A percentile compares a stretch with the other conserved stretches of the same genome.
phyloP scores from a whole-genome alignment of 768 basidiomycete genomes.

The Amanita polypyramis region DNA sequence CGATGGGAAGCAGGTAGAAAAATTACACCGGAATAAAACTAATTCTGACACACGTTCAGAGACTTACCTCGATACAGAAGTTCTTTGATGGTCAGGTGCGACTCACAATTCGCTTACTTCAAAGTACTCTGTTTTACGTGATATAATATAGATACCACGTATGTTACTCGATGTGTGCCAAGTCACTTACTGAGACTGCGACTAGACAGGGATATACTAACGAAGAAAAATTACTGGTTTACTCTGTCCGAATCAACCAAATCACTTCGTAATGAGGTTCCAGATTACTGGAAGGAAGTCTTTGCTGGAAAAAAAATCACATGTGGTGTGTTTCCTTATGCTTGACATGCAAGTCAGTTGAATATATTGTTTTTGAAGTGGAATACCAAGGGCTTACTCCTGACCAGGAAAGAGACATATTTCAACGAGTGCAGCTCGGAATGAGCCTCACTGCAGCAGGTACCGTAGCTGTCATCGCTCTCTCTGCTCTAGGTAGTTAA shows the following conservation, averaged over 20 bases:
- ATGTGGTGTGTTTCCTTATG: conserved; percentile 38
- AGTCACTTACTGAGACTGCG: neutral
- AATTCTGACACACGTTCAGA: conserved; percentile 21
- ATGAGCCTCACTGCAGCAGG: conserved; percentile 67
- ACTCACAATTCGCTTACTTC: conserved; percentile 15
- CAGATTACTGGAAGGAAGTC: conserved; percentile 34
- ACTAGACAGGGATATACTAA: conserved; percentile 44
- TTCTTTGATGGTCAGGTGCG: conserved; percentile 68
- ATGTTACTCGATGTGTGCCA: conserved; percentile 5
- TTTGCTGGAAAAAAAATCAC: conserved; percentile 53
- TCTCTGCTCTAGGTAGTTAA: neutral
- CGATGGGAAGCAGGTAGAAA: conserved; percentile 69
- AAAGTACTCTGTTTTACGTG: neutral
- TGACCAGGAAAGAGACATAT: conserved; percentile 64
- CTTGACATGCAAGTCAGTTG: neutral
- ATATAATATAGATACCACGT: conserved; percentile 12
- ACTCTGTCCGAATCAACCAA: conserved; percentile 38
- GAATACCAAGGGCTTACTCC: conserved; percentile 52
- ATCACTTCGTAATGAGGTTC: conserved; percentile 37
- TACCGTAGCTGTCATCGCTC: conserved; percentile 15
- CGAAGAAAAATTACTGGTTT: conserved; percentile 57
- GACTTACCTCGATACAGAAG: conserved; percentile 69
- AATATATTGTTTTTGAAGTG: conserved; percentile 28
- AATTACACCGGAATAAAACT: neutral
- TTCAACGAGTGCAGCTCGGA: conserved; percentile 76